Conservation (phyloP, 2,329 filamentous ascomycete species). For the Sporothrix protearum region DNA sequence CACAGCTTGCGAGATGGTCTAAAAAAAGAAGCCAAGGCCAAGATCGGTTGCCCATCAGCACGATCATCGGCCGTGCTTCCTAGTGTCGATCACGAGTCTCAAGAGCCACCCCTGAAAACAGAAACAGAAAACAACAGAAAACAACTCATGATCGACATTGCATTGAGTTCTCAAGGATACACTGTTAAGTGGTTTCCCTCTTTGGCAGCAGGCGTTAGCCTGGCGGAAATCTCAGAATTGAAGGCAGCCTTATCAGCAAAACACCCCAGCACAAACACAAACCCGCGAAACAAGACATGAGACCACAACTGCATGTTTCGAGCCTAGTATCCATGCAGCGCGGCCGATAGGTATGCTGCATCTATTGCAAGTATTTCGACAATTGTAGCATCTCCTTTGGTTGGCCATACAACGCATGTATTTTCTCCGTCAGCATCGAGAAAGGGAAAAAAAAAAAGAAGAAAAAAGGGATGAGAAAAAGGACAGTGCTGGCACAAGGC, state of each 20-base stretch:
- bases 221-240: too few species aligned
- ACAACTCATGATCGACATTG: background rate
- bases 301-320: background rate
- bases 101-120: background rate
- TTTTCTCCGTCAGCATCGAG: too few species aligned
- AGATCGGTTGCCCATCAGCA: background rate
- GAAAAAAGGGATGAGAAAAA: too few species aligned
- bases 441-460: too few species aligned
- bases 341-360: too few species aligned
- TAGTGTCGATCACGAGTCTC: background rate
- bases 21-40: constrained; percentile 6
- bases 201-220: background rate
- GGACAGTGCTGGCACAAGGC: background rate
- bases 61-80: background rate
- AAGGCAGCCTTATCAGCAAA: background rate
- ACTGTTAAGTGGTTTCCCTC: background rate
- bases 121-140: constrained; percentile 9
- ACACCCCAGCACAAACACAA: background rate
- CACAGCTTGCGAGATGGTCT: background rate
- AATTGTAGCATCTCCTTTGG: background rate
- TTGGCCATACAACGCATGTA: too few species aligned
- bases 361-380: too few species aligned
- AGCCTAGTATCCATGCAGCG: background rate
- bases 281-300: background rate
- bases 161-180: background rate